A percentile compares a stretch with the other conserved stretches of the same genome.
phyloP scores from a whole-genome alignment of 2,329 filamentous ascomycete genomes.

The Cercospora sojina region DNA sequence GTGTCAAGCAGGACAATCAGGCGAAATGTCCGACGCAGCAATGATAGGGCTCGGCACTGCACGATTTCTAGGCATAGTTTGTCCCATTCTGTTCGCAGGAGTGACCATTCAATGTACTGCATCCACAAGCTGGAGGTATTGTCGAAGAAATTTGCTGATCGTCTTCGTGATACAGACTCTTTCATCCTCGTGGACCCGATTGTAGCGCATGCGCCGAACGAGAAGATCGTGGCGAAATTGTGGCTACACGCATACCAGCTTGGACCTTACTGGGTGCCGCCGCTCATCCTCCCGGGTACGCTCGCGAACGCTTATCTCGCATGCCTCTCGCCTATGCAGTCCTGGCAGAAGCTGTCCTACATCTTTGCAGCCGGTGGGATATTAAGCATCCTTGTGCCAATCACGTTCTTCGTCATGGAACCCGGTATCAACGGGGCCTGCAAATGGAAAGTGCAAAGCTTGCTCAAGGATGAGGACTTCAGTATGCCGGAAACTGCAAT shows the following conservation, averaged over 20 bases:
- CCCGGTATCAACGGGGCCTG: slow-evolving; percentile 41
- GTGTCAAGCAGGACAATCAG: background rate
- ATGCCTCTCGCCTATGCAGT: background rate
- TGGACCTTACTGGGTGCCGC: slow-evolving; percentile 40
- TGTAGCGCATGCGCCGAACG: slow-evolving; percentile 34
- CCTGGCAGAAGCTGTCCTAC: slow-evolving; percentile 27
- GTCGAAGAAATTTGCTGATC: slow-evolving; percentile 1
- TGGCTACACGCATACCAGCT: slow-evolving; percentile 44
- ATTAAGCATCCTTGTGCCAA: slow-evolving; percentile 38
- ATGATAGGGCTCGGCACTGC: background rate
- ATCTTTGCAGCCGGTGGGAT: slow-evolving; percentile 29
- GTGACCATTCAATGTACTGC: slow-evolving; percentile 28
- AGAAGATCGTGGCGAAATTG: slow-evolving; percentile 41
- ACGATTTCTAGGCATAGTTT: slow-evolving; percentile 31
- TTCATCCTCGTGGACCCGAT: slow-evolving; percentile 41
- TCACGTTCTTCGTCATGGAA: slow-evolving; percentile 43
- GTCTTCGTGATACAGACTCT: slow-evolving; percentile 29
- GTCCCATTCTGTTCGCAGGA: slow-evolving; percentile 28
- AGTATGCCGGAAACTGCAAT: slow-evolving; percentile 28
- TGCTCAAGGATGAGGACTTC: slow-evolving; percentile 35
- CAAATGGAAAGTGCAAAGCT: slow-evolving; percentile 42
- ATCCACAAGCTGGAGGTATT: background rate
- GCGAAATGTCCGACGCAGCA: background rate
- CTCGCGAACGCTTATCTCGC: slow-evolving; percentile 38
- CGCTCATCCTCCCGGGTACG: slow-evolving; percentile 39